Evolutionary conservation across 306 rosid species (phyloP), one percentile per base, ranked within the genome.

Genomic region (Gastrolobium bilobum): DNA sequence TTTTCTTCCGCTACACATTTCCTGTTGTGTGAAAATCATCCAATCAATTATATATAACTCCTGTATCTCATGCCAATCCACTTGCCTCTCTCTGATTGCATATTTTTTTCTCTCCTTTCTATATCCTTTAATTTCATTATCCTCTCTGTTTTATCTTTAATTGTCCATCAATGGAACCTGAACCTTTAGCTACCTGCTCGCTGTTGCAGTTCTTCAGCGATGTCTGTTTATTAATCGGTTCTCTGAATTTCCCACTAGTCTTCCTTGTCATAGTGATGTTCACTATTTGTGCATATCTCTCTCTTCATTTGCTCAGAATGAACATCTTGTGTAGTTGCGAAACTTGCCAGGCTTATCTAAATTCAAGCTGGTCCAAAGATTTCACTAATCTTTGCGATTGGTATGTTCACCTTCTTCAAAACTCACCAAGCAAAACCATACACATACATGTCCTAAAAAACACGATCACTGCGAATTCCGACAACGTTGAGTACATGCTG

Each of bases 401-500:
- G 98, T 88, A 85, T 9, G 47, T 97, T 1, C 83, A 91, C 61
- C 97, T 91, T 14, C 87, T 93, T 9, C 78, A 7, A 50, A 79
- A 52, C 7, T 89, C 98, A 4, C 94, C 90, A 1, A 68, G 66
- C 4, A 87, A 84, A 38, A 93, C 98, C 79, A 87, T 93, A 66
- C 97, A 89, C 80, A 91, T 93, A 53, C 98, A 93, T 38, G 94
- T 88, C 30, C 68, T 93, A 0, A n/a, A 71, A 2, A 93, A 93
- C 90, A 89, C 74, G 15, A 85, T 93, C 67, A 93, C 98, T 0
- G 91, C 98, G 0, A 88, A 91, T 69, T 87, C 88, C 0, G 79
- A 88, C 4, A 93, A 93, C 90, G 93, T 93, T 0, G 94, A 89
- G 83, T 88, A 93, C 86, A 91, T 93, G 46, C 94, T 93, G 65